phyloP scores from a whole-genome alignment of 1,139 yeast species.

The Petasospora fabianii region DNA sequence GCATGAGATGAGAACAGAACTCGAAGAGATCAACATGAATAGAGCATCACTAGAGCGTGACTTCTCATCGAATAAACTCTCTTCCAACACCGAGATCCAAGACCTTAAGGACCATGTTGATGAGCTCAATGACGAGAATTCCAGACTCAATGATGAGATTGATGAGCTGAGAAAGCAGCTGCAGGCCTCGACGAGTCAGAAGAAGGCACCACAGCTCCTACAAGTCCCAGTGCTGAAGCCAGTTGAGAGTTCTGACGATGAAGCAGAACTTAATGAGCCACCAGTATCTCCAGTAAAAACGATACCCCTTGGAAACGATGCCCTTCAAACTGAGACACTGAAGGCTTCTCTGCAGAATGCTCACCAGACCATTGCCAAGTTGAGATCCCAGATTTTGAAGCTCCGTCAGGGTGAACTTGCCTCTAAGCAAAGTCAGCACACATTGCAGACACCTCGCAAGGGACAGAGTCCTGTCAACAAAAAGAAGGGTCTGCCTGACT shows the following conservation, averaged over 20 bases:
- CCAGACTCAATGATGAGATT: slow-evolving; percentile 45
- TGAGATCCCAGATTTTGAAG: slow-evolving; percentile 48
- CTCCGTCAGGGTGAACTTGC: slow-evolving; percentile 31
- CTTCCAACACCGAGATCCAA: slow-evolving; percentile 39
- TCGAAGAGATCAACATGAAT: slow-evolving; percentile 47
- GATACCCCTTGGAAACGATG: slow-evolving; percentile 47
- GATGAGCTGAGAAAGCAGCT: slow-evolving; percentile 29
- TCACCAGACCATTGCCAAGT: slow-evolving; percentile 52
- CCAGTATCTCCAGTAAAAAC: slow-evolving; percentile 39
- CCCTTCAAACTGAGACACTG: slow-evolving; percentile 64
- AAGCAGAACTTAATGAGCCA: slow-evolving; percentile 29
- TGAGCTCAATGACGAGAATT: slow-evolving; percentile 64
- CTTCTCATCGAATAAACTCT: slow-evolving; percentile 34
- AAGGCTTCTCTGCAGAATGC: slow-evolving; percentile 65
- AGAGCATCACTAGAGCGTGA: slow-evolving; percentile 39
- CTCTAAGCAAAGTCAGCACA: slow-evolving; percentile 15
- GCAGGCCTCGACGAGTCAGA: slow-evolving; percentile 14
- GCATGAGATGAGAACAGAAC: slow-evolving; percentile 38
- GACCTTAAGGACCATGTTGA: slow-evolving; percentile 49
- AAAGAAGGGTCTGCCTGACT: slow-evolving; percentile 19
- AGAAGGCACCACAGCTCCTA: slow-evolving; percentile 11
- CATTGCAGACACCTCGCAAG: slow-evolving; percentile 9
- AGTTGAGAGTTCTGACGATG: slow-evolving; percentile 23
- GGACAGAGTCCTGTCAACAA: slow-evolving; percentile 12
- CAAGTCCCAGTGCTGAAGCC: slow-evolving; percentile 25